phyloP scores from a whole-genome alignment of 768 basidiomycete species.

The Suillus occidentalis region DNA sequence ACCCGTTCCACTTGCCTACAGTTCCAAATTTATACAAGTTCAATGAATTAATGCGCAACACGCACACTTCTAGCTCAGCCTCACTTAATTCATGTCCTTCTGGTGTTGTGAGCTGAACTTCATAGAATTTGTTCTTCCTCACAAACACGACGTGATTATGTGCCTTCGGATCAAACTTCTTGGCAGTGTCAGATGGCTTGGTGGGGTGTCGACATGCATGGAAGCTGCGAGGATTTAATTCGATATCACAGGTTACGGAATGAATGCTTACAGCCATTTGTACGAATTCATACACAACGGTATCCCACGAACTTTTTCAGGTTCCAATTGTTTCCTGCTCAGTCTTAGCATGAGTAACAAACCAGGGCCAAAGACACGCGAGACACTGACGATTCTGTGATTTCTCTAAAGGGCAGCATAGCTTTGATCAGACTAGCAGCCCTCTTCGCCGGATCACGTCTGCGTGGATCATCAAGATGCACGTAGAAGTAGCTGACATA shows the following conservation, averaged over 20 bases:
- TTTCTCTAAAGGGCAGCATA: slow-evolving; percentile 77
- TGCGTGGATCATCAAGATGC: slow-evolving; percentile 65
- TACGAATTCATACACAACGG: slow-evolving; percentile 94
- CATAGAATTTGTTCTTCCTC: slow-evolving; percentile 89
- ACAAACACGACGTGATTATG: slow-evolving; percentile 91
- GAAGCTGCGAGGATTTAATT: slow-evolving; percentile 52
- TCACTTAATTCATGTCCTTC: slow-evolving; percentile 73
- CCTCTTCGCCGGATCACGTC: slow-evolving; percentile 59
- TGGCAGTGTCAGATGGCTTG: slow-evolving; percentile 79
- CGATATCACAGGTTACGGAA: not conserved
- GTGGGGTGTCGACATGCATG: slow-evolving; percentile 88
- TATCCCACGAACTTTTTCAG: slow-evolving; percentile 75
- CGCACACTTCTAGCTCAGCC: slow-evolving; percentile 76
- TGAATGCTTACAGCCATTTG: slow-evolving; percentile 76
- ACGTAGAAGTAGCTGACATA: slow-evolving; percentile 96
- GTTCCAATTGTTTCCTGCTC: slow-evolving; percentile 72
- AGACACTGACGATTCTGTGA: slow-evolving; percentile 72
- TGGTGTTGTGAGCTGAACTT: slow-evolving; percentile 66
- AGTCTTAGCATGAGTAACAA: not conserved
- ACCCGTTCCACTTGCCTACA: slow-evolving; percentile 67
- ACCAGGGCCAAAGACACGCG: slow-evolving; percentile 8
- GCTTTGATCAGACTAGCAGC: slow-evolving; percentile 86
- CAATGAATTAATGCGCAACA: slow-evolving; percentile 8
- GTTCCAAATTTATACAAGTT: slow-evolving; percentile 6
- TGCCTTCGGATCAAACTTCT: slow-evolving; percentile 69